A percentile compares a stretch with the other conserved stretches of the same genome.
Evolutionary conservation across 2,329 filamentous ascomycete species (phyloP).

Genomic region (Talaromyces piceae): DNA sequence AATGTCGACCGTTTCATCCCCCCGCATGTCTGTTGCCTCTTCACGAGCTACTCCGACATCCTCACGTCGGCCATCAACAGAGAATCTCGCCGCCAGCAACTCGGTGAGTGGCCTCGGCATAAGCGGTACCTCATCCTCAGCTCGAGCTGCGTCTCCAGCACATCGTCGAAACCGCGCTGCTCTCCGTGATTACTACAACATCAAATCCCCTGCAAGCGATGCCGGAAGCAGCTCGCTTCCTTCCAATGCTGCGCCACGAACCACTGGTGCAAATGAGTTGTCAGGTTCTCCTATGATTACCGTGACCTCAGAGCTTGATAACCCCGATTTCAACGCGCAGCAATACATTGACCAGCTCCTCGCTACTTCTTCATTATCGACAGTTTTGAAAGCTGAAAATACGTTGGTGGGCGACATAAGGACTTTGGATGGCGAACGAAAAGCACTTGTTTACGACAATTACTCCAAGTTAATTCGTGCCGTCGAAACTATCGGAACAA

Average conservation of each 20-base stretch:
- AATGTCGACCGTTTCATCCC: slow-evolving; percentile 55
- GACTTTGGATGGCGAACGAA: slow-evolving; percentile 89
- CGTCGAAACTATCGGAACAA: slow-evolving; percentile 85
- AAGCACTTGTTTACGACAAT: slow-evolving; percentile 96
- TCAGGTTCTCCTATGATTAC: slow-evolving; percentile 22
- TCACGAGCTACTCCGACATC: slow-evolving; percentile 61
- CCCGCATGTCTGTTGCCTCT: slow-evolving; percentile 51
- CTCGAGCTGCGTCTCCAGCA: slow-evolving; percentile 36
- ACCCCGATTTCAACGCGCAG: slow-evolving; percentile 62
- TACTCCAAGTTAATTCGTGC: slow-evolving; percentile 96
- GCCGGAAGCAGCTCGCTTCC: slow-evolving; percentile 21
- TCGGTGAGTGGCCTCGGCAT: slow-evolving; percentile 48
- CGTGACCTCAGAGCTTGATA: slow-evolving; percentile 59
- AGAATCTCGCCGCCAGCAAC: slow-evolving; percentile 42
- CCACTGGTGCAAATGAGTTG: slow-evolving; percentile 36
- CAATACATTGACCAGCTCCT: slow-evolving; percentile 42
- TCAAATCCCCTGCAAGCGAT: slow-evolving; percentile 48
- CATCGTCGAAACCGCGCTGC: slow-evolving; percentile 69
- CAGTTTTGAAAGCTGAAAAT: slow-evolving; percentile 39
- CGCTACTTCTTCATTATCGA: slow-evolving; percentile 34
- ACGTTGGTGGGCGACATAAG: slow-evolving; percentile 62
- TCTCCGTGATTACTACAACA: slow-evolving; percentile 89
- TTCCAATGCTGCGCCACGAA: slow-evolving; percentile 34
- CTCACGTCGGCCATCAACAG: slow-evolving; percentile 67
- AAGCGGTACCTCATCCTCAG: slow-evolving; percentile 27